Evolutionary conservation across 2,329 filamentous ascomycete species (phyloP), one percentile per base, ranked within the genome.

Genomic region (Xylariales sp.): DNA sequence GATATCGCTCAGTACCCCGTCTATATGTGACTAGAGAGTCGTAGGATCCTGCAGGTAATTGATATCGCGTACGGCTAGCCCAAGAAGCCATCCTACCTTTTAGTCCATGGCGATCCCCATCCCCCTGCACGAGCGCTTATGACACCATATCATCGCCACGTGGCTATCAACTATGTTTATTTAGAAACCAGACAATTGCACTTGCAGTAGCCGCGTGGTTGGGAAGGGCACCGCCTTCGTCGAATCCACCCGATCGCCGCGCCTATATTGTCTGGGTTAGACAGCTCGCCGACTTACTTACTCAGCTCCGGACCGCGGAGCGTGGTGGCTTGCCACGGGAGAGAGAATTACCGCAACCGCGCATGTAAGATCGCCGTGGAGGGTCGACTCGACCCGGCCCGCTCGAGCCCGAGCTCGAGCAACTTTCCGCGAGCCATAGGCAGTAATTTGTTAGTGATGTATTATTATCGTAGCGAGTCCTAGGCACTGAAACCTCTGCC

Each of bases 161-260:
- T 60, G 64, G 60, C 10, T 18, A 34, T 16, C 14, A 41, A 30
- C 36, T 14, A 16, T 14, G 36, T 18, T 18, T n/a, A 43, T 52
- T 18, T 56, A 41, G 49, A 18, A 55, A 53, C 46, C 7, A 53
- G 30, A 58, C 53, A 16, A 39, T 46, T 18, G 58, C 53, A 10
- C n/a, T 18, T 2, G 28, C 43, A 23, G 65, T 23, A 62, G 60
- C 53, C 30, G 36, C 53, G 46, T 41, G 46, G 50, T 60, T 54
- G 43, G 48, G 52, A 48, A 23, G 23, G 28, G 43, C 48, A 41
- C 34, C 48, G 28, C 23, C 8, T 43, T 45, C 30, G 12, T 36
- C 18, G 30, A 57, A 58, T 65, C 49, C 49, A 4, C n/a, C 8
- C 28, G 34, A 8, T 10, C 28, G 28, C 41, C 36, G 32, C 23